Base-by-base conservation (phyloP, 1,284 basidiomycete species). In the Phylloporus sp. region DNA sequence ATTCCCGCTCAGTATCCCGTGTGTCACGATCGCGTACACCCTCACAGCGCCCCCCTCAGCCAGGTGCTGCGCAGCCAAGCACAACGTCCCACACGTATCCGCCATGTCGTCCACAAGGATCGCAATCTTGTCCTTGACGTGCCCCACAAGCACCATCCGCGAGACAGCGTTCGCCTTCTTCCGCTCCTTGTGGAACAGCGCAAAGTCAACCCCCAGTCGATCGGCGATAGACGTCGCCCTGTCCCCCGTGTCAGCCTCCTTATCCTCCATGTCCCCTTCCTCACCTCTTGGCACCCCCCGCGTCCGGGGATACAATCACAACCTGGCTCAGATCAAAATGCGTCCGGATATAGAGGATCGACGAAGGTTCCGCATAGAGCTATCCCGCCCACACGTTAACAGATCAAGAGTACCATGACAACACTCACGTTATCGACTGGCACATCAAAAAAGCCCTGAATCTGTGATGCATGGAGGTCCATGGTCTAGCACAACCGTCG, bases 81-180 rank as follows among this genome's bases (percentile, higher is more conserved):
- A 96, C 65, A 99, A 88, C 67, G 98, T 99, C 56, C 98, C 98
- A 79, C 98, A 99, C 55, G 98, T 99, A 82, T 99, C 98, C 63
- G 98, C 96, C 98, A 99, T 99, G 84, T 99, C 98, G 86, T 99
- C 98, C 63, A 99, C 97, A n/a, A 99, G 87, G 71, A 99, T 95
- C 66, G 97, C 98, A 56, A 93, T 88, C 84, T 99, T 99, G 81
- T 92, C 96, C 76, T 90, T 90, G 71, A 97, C 97, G 75, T 94
- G 91, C 8, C 98, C 98, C 68, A 99, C 98, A 63, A 99, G 91
- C 60, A 99, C 91, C 98, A 99, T 99, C 68, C 98, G 92, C 63
- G 97, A 98, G 27, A 99, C 97, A 77, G 99, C 96, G 83, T 99
- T 99, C 52, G 97, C 98, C 86, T 98, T 99, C 84, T 99, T 99